Evolutionary conservation across 805 yeast species (phyloP), one percentile per base, ranked within the genome.

Genomic region (Candida alai): DNA sequence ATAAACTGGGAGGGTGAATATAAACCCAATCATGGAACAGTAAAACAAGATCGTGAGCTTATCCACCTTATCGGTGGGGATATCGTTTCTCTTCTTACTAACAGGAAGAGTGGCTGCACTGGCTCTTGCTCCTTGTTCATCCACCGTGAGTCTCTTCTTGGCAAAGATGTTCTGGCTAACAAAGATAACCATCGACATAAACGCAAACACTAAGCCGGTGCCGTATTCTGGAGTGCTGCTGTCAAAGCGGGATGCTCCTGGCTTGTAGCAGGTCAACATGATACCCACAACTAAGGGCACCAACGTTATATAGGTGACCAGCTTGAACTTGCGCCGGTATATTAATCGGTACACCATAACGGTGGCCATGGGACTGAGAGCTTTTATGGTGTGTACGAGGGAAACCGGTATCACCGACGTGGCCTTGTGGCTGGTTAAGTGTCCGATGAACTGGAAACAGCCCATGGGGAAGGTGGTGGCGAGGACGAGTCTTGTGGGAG

Each of bases 321-420:
- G 32, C 35, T 70, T 69, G 67, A 84, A 90, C 29, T 64, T 60
- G 30, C 67, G 73, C 19, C 71, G 65, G 52, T 81, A 83, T 24
- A 81, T 35, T 9, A 79, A 40, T 44, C 84, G 69, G 60, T 88
- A 88, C 27, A 85, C 84, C 19, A 77, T 57, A 9, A 93, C 97
- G 0, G 97, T 90, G 31, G 86, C 75, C 17, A 90, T 67, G 2
- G 98, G 98, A 20, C 95, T 81, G 24, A 90, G 65, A 2, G 96
- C 93, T 62, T 93, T 93, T 47, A 90, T 80, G 6, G 97, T 88
- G 57, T 90, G 97, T 14, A 93, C 97, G 44, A 89, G 63, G 4
- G 96, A 84, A n/a, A 93, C 96, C 0, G 96, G 96, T 33, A 93
- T 85, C 41, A 84, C 58, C 2, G 89, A 74, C 2, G 96, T 88